Percentiles rank a stretch among this genome's conserved stretches.
These are phyloP conservation scores for Blastomyces silverae DNA, from an alignment of 2,329 filamentous ascomycete genomes.

Conservation along the genomic window DNA sequence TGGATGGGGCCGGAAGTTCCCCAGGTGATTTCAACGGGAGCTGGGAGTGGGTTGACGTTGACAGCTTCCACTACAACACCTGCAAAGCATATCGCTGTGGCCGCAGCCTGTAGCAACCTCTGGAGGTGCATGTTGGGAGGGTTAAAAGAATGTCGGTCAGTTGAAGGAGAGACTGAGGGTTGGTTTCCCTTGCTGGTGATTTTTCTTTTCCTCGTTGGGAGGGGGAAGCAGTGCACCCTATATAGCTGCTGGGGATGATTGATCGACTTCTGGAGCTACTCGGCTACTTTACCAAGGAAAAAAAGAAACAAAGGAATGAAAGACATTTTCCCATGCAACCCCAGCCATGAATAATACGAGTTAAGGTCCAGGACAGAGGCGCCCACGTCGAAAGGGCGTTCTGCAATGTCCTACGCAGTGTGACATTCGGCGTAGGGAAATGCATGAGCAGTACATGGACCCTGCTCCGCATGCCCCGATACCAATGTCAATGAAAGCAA, in stretches of 20 bases:
- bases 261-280: not conserved
- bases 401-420: slow-evolving; percentile 5
- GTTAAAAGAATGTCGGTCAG: not conserved
- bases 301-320: not conserved
- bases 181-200: not conserved
- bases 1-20: slow-evolving; percentile 46
- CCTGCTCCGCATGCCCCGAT: not conserved
- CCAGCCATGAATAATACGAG: not conserved
- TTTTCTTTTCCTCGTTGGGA: not conserved
- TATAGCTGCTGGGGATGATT: not conserved
- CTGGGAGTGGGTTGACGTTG: slow-evolving; percentile 50
- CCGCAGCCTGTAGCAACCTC: slow-evolving; percentile 5
- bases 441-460: not conserved
- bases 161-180: not conserved
- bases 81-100: slow-evolving; percentile 7
- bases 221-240: not conserved
- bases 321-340: not conserved
- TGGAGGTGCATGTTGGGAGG: not conserved
- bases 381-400: not conserved
- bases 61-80: slow-evolving; percentile 30
- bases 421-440: slow-evolving; percentile 4
- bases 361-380: not conserved
- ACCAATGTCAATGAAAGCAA: not conserved
- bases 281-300: not conserved
- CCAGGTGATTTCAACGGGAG: slow-evolving; percentile 49